phyloP scores from a whole-genome alignment of 805 yeast genomes.

The Ogataea nonfermentans region DNA sequence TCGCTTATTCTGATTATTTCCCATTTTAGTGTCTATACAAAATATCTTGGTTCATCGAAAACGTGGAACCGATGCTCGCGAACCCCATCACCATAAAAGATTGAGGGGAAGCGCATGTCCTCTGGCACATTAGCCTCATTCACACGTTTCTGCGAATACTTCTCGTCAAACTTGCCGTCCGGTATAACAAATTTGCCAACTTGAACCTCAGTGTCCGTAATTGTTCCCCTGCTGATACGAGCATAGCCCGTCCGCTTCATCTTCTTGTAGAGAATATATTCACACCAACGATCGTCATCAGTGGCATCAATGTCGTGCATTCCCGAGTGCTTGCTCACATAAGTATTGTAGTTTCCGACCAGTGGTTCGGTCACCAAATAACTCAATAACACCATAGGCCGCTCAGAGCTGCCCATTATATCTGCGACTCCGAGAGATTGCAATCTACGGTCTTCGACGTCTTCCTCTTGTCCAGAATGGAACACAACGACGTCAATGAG shows the following conservation, averaged over 20 bases:
- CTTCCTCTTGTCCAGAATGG: constrained; percentile 98
- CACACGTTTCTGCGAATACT: constrained; percentile 42
- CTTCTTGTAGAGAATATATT: constrained; percentile 86
- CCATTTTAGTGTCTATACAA: constrained; percentile 28
- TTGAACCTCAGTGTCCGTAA: constrained; percentile 96
- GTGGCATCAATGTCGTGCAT: constrained; percentile 92
- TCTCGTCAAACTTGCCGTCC: constrained; percentile 24
- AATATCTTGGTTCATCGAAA: constrained; percentile 90
- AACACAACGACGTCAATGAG: constrained; percentile 90
- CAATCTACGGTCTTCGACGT: constrained; percentile 84
- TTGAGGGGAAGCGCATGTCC: constrained; percentile 69
- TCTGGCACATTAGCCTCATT: constrained; percentile 56
- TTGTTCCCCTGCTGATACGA: constrained; percentile 85
- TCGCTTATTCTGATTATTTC: neutral
- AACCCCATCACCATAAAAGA: constrained; percentile 86
- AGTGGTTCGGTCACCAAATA: constrained; percentile 87
- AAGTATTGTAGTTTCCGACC: constrained; percentile 88
- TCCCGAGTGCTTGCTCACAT: constrained; percentile 78
- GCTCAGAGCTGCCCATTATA: constrained; percentile 75
- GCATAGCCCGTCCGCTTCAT: constrained; percentile 91
- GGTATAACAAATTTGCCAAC: constrained; percentile 83
- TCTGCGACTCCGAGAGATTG: constrained; percentile 76
- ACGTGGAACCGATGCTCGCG: constrained; percentile 94
- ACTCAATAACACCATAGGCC: constrained; percentile 85
- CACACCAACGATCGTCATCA: constrained; percentile 99